Evolutionary conservation across 345 rosid species (phyloP), one percentile per base, ranked within the genome.

Genomic region (Microthlaspi erraticum): DNA sequence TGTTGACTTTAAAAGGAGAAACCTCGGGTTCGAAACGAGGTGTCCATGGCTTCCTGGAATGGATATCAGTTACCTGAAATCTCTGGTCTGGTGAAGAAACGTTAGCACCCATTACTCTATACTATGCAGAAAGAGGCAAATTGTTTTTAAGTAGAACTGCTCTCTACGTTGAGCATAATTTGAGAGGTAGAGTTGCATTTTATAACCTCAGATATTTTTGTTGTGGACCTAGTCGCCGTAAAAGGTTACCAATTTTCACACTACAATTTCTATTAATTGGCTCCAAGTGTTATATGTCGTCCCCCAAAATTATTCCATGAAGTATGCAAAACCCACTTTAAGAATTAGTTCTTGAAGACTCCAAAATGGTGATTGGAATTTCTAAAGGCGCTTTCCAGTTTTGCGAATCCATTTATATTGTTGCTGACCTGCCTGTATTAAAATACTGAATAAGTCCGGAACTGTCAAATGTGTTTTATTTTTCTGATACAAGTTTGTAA

Each of bases 61-160:
- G 57, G 44, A 60, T 29, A 6, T 53, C 64, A n/a, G 43, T 45
- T 41, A 29, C 55, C 23, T 42, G 66, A 50, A 4, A 41, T 8
- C 26, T 60, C 49, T 59, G 56, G 34, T 52, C 32, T 8, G 73
- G 43, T 20, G 64, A 41, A 60, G 73, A 78, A 46, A 31, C 18
- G 8, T 43, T 50, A 49, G 76, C 60, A 66, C 78, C 77, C 85
- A 83, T 77, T 11, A 19, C 10, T 34, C 20, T 56, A 36, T 71
- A 36, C 48, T 14, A 14, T 13, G 20, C 4, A 10, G 45, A 71
- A 52, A 71, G 48, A 37, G 62, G 12, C 32, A n/a, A 62, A 52
- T 23, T 2, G 38, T 53, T 52, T 52, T 63, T 53, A 7, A 53
- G 19, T 42, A 42, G 32, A 42, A 11, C 12, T 60, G 31, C 19